Evolutionary conservation across 169 alveolate genomes (phyloP).

Genomic region (Plasmodium fragile): DNA sequence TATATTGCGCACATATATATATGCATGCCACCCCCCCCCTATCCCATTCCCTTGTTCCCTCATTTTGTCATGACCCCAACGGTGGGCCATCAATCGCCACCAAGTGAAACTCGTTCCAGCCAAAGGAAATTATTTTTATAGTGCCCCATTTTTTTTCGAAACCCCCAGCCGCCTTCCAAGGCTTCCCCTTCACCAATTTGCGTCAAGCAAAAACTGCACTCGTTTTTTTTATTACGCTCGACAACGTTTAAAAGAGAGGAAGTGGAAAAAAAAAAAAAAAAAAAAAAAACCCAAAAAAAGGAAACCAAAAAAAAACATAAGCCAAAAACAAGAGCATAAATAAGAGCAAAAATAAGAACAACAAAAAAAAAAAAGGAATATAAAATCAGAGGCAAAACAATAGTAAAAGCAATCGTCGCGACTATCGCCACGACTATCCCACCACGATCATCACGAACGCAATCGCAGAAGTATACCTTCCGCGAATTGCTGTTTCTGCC

Average conservation of each 20-base stretch:
- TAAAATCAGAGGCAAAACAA: not conserved
- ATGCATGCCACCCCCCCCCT: not conserved
- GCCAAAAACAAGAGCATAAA: not conserved
- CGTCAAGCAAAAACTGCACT: not conserved
- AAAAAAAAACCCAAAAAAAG: not conserved
- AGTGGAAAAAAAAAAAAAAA: not conserved
- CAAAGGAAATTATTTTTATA: not conserved
- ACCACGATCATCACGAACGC: not conserved
- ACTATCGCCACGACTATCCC: not conserved
- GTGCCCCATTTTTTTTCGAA: not conserved
- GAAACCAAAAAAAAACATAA: no score
- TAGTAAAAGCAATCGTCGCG: not conserved
- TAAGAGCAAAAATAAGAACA: not conserved
- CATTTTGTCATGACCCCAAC: not conserved
- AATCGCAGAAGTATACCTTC: not conserved
- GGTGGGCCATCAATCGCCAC: not conserved
- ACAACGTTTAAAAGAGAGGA: not conserved
- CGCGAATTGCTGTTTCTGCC: not conserved
- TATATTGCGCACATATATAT: not conserved
- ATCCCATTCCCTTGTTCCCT: not conserved
- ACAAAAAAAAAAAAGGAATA: not conserved
- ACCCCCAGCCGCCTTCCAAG: not conserved
- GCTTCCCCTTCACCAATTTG: not conserved
- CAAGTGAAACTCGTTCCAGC: not conserved
- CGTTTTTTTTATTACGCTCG: not conserved